phyloP scores from a whole-genome alignment of 139 green algal genomes.

The Volvox reticuliferus region DNA sequence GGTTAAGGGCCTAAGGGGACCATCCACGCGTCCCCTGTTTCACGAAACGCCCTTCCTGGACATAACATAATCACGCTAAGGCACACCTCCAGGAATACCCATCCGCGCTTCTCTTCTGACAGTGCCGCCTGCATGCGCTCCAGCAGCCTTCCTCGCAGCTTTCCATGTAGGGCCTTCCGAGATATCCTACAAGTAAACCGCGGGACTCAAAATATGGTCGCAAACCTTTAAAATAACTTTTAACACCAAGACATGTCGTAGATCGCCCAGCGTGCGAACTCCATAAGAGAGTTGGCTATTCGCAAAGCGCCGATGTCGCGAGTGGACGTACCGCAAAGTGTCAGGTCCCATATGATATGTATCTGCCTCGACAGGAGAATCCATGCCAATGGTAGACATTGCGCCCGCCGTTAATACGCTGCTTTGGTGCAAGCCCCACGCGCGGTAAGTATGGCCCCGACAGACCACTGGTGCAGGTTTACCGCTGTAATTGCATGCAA shows the following conservation, averaged over 20 bases:
- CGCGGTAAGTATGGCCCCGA: background rate
- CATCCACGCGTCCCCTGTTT: no score
- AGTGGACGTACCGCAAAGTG: background rate
- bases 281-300: background rate
- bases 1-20: no score
- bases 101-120: conserved; percentile 45
- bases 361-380: background rate
- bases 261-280: no score
- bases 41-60: no score
- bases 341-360: conserved; percentile 40
- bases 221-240: background rate
- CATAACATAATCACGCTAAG: background rate
- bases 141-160: conserved; percentile 55
- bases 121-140: conserved; percentile 51
- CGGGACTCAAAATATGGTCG: background rate
- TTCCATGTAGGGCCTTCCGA: conserved; percentile 61
- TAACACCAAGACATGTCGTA: background rate
- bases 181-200: conserved; percentile 61
- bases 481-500: background rate
- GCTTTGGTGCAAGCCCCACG: background rate
- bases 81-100: conserved; percentile 68
- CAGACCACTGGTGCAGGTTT: background rate
- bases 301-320: background rate
- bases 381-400: background rate
- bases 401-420: background rate